Evolutionary conservation across 2,329 filamentous ascomycete genomes (phyloP).

Genomic region (Penicillium sp.): DNA sequence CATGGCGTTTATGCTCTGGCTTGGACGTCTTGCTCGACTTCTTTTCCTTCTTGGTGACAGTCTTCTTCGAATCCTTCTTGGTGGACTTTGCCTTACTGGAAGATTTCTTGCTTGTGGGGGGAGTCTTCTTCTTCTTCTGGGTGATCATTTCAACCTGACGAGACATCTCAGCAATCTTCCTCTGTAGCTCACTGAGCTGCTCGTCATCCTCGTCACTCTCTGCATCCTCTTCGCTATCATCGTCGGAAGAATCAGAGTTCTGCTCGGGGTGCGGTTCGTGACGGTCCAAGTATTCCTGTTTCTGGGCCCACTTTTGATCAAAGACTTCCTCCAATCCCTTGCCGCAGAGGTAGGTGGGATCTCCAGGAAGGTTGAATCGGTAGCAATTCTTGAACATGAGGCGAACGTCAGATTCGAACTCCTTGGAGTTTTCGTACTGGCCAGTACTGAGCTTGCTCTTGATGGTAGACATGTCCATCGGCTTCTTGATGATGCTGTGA

Average conservation of each 20-base stretch:
- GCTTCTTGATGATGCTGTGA: conserved; percentile 91
- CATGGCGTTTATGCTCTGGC: conserved; percentile 63
- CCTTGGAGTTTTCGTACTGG: conserved; percentile 79
- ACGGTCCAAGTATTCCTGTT: conserved; percentile 78
- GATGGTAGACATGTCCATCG: conserved; percentile 92
- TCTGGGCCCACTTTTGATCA: conserved; percentile 74
- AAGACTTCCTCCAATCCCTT: conserved; percentile 76
- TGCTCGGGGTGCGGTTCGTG: conserved; percentile 70
- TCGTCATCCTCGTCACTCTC: conserved; percentile 67
- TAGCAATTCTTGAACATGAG: conserved; percentile 89
- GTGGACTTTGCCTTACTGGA: conserved; percentile 40
- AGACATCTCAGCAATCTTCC: conserved; percentile 75
- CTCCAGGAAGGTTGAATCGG: conserved; percentile 83
- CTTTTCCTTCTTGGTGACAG: conserved; percentile 59
- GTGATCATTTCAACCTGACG: conserved; percentile 63
- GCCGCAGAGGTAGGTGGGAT: conserved; percentile 73
- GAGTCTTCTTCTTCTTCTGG: conserved; percentile 64
- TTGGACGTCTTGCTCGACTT: conserved; percentile 45
- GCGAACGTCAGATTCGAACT: conserved; percentile 81
- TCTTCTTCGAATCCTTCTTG: conserved; percentile 53
- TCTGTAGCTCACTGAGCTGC: conserved; percentile 68
- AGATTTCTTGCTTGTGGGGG: conserved; percentile 55
- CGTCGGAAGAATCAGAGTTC: conserved; percentile 67
- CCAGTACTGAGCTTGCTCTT: conserved; percentile 74
- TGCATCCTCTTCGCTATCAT: conserved; percentile 73